phyloP scores from a whole-genome alignment of 108 stramenopile genomes.

The Pseudonitzschia delicatissima region DNA sequence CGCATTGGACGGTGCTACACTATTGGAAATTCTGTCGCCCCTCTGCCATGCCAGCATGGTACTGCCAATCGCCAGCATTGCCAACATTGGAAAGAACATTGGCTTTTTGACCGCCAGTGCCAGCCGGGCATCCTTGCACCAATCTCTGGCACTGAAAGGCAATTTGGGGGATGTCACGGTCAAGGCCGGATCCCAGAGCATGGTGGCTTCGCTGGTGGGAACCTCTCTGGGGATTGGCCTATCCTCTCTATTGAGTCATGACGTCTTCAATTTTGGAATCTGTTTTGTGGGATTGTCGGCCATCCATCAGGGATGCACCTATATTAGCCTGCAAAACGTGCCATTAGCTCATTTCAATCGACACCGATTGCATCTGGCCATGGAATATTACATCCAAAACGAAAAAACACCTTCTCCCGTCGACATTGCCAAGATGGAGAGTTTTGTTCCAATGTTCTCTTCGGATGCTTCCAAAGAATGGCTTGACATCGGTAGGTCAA shows the following conservation, averaged over 20 bases:
- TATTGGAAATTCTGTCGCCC: conserved; percentile 87
- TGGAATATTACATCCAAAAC: conserved; percentile 43
- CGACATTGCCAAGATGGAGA: conserved; percentile 57
- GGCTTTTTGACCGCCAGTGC: conserved; percentile 92
- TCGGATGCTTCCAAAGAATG: conserved; percentile 36
- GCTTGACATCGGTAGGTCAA: conserved; percentile 55
- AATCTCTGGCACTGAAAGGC: conserved; percentile 61
- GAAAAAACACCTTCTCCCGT: conserved; percentile 36
- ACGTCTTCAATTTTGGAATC: conserved; percentile 39
- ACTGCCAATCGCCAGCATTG: conserved; percentile 82
- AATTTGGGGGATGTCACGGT: conserved; percentile 98
- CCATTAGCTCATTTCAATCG: conserved; percentile 76
- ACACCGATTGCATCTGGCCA: conserved; percentile 62
- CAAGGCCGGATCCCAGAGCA: conserved; percentile 91
- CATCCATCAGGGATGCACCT: conserved; percentile 77
- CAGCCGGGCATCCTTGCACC: conserved; percentile 90
- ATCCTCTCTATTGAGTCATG: conserved; percentile 52
- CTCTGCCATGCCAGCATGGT: conserved; percentile 72
- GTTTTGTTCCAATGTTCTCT: conserved; percentile 53
- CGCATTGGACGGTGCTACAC: conserved; percentile 77
- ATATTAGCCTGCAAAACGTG: conserved; percentile 69
- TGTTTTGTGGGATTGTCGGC: conserved; percentile 58
- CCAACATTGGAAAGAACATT: conserved; percentile 97
- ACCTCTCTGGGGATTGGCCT: conserved; percentile 86
- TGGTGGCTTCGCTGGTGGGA: conserved; percentile 85